phyloP scores from a whole-genome alignment of 2,329 filamentous ascomycete genomes.

The Trichoderma sp. region DNA sequence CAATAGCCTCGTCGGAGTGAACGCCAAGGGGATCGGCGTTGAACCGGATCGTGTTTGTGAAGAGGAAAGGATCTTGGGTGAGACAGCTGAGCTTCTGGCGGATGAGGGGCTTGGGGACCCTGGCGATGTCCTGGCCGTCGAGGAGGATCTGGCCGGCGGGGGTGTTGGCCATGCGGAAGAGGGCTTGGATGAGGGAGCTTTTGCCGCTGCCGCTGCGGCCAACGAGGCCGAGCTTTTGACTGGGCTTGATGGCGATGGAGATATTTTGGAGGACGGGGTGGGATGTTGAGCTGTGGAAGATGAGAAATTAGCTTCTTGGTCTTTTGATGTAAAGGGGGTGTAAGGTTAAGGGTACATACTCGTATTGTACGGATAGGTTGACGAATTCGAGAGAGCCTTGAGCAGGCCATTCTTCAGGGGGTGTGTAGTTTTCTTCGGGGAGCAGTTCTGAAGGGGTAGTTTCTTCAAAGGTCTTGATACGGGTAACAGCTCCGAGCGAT shows the following conservation, averaged over 20 bases:
- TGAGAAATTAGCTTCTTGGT: neutral
- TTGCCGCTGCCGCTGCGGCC: constrained; percentile 46
- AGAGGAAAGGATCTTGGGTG: constrained; percentile 53
- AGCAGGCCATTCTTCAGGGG: constrained; percentile 26
- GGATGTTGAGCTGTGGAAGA: constrained; percentile 21
- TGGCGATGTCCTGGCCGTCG: constrained; percentile 43
- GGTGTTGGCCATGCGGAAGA: constrained; percentile 49
- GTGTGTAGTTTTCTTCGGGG: constrained; percentile 21
- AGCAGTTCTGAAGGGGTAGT: constrained; percentile 28
- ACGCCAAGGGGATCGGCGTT: constrained; percentile 48
- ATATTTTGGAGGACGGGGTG: constrained; percentile 33
- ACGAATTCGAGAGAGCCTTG: constrained; percentile 27
- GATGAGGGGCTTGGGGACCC: constrained; percentile 28
- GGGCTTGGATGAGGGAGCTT: constrained; percentile 41
- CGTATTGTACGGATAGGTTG: constrained; percentile 29
- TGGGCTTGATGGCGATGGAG: constrained; percentile 32
- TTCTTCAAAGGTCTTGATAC: constrained; percentile 30
- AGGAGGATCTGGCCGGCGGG: constrained; percentile 44
- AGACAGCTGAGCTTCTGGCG: constrained; percentile 43
- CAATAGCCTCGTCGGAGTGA: constrained; percentile 42
- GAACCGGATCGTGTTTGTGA: constrained; percentile 48
- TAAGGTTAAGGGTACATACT: constrained; percentile 25
- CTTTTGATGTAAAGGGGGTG: neutral
- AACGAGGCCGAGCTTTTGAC: constrained; percentile 42
- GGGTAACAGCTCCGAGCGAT: constrained; percentile 31